phyloP scores from a whole-genome alignment of 2,329 filamentous ascomycete genomes.

The Lojkania enalia region DNA sequence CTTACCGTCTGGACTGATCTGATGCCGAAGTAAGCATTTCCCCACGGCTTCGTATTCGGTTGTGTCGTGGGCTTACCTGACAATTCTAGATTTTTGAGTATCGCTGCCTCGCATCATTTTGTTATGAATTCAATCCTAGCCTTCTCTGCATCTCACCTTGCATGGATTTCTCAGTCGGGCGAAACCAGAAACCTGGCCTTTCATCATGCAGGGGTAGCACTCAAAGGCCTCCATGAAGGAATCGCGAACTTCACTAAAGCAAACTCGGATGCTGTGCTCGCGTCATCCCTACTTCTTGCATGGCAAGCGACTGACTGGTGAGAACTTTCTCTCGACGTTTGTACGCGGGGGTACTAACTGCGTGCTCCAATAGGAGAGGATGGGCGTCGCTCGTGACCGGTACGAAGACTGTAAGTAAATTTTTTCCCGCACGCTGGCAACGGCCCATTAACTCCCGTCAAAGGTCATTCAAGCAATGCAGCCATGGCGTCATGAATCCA shows the following conservation, averaged over 20 bases:
- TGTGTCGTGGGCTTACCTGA: constrained; percentile 33
- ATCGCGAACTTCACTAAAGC: constrained; percentile 82
- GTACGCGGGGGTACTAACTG: constrained; percentile 14
- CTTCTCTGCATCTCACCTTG: constrained; percentile 92
- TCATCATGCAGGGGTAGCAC: constrained; percentile 81
- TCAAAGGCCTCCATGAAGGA: constrained; percentile 85
- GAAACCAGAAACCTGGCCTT: constrained; percentile 87
- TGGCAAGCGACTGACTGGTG: constrained; percentile 98
- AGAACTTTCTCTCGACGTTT: constrained; percentile 42
- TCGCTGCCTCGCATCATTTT: constrained; percentile 79
- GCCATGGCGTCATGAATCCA: constrained; percentile 85
- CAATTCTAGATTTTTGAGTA: constrained; percentile 70
- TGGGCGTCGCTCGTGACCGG: constrained; percentile 94
- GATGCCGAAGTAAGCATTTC: constrained; percentile 77
- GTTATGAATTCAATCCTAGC: constrained; percentile 93
- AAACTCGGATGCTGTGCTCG: constrained; percentile 88
- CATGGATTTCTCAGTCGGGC: constrained; percentile 82
- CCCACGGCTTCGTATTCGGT: constrained; percentile 31
- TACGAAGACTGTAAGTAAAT: constrained; percentile 73
- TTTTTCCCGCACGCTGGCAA: constrained; percentile 1
- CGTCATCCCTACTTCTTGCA: constrained; percentile 86
- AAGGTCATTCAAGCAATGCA: constrained; percentile 91
- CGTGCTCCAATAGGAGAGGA: constrained; percentile 66
- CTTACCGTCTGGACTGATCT: constrained; percentile 92
- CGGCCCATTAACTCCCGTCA: background rate